phyloP scores from a whole-genome alignment of 2,329 filamentous ascomycete species.

The Trichoderma oligosporum region DNA sequence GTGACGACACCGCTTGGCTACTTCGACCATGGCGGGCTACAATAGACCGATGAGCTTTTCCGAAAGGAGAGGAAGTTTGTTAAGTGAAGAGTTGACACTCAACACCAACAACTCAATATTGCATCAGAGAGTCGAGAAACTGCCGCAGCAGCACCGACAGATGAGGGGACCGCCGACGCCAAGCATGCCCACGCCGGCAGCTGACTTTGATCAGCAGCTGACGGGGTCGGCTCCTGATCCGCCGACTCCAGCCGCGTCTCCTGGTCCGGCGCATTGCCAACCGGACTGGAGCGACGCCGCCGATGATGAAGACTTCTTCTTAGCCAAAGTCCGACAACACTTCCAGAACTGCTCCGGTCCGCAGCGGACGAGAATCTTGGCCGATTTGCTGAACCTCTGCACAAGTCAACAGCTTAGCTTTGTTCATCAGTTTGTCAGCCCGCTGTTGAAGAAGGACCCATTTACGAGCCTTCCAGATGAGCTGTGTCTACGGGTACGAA shows the following conservation, averaged over 20 bases:
- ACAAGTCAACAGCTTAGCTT: slow-evolving; percentile 94
- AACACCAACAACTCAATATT: slow-evolving; percentile 45
- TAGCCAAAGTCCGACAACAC: slow-evolving; percentile 72
- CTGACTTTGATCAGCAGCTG: slow-evolving; percentile 59
- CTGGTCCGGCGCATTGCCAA: slow-evolving; percentile 57
- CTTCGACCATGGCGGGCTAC: slow-evolving; percentile 34
- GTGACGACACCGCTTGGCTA: background rate
- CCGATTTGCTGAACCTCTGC: slow-evolving; percentile 87
- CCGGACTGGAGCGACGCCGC: slow-evolving; percentile 73
- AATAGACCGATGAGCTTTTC: slow-evolving; percentile 56
- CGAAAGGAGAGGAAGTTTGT: slow-evolving; percentile 56
- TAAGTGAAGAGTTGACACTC: slow-evolving; percentile 56
- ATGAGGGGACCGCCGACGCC: slow-evolving; percentile 60
- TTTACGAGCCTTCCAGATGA: slow-evolving; percentile 91
- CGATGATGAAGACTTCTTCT: slow-evolving; percentile 77
- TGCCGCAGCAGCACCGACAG: slow-evolving; percentile 38
- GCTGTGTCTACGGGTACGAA: slow-evolving; percentile 76
- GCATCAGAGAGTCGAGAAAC: slow-evolving; percentile 51
- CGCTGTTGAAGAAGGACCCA: slow-evolving; percentile 90
- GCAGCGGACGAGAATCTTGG: slow-evolving; percentile 76
- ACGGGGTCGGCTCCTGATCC: slow-evolving; percentile 61
- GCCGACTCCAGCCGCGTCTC: slow-evolving; percentile 62
- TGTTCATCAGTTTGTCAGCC: slow-evolving; percentile 92
- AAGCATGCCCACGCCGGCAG: slow-evolving; percentile 62
- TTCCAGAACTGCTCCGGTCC: slow-evolving; percentile 74